phyloP scores from a whole-genome alignment of 768 basidiomycete species.

The Phaeotremella skinneri region DNA sequence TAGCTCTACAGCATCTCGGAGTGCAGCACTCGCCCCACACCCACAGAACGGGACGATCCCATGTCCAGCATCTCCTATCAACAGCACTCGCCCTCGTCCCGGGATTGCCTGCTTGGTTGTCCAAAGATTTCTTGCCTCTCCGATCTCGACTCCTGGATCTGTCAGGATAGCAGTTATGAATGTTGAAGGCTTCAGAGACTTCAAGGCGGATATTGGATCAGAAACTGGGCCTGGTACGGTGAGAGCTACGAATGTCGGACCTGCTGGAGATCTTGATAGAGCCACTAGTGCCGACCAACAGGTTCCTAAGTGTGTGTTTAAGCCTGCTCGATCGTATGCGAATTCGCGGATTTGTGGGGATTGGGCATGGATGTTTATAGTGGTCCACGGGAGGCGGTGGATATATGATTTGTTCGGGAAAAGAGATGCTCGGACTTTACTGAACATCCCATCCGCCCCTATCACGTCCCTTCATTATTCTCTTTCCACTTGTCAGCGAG shows the following conservation, averaged over 20 bases:
- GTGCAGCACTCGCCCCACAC: conserved; percentile 25
- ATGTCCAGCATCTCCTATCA: conserved; percentile 32
- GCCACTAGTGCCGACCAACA: conserved; percentile 20
- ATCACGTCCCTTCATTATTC: background rate
- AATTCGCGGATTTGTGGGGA: background rate
- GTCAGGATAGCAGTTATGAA: conserved; percentile 2
- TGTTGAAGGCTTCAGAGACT: background rate
- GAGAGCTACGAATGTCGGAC: background rate
- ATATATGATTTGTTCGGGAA: conserved; percentile 3
- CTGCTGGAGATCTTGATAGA: background rate
- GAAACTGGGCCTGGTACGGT: background rate
- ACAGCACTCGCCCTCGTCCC: conserved; percentile 18
- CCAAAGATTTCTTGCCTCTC: background rate
- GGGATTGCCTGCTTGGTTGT: conserved; percentile 10
- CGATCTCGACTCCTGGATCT: conserved; percentile 2
- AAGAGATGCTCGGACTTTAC: conserved; percentile 1
- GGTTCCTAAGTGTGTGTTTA: conserved; percentile 21
- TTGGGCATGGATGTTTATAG: conserved; percentile 15
- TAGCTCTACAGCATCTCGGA: conserved; percentile 23
- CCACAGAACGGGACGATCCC: conserved; percentile 28
- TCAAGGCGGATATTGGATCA: background rate
- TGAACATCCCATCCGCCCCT: conserved; percentile 35
- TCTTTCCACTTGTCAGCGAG: background rate
- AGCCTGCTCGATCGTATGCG: conserved; percentile 14
- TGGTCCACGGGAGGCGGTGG: conserved; percentile 16